Base-by-base conservation (phyloP, 2,329 filamentous ascomycete species). In the Clarireedia homoeocarpa region DNA sequence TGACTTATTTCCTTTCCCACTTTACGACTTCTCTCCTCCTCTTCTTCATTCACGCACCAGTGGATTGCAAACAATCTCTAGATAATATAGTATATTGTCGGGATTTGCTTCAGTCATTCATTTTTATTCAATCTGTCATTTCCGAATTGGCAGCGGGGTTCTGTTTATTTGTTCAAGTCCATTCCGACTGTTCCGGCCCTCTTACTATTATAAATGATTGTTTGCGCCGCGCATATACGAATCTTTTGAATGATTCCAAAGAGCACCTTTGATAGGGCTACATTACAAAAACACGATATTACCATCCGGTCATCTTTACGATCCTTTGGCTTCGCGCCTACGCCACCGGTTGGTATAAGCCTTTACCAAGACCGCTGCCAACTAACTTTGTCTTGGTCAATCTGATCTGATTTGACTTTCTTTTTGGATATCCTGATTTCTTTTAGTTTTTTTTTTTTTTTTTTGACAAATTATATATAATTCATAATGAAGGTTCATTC, bases 221-320 rank as follows among this genome's bases (percentile, higher is more conserved):
- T 17, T 44, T 7, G 9, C 20, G 23, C 45, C 9, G 23, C 15
- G 23, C 6, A 12, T n/a, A 27, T 26, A 30, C 15, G 17, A 27
- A 15, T 12, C 26, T 34, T 58, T 39, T 10, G 53, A 58, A 52
- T 61, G 56, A 7, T 52, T 53, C 44, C 48, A 36, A 15, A 48
- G 59, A 47, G 59, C 52, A 58, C 62, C 65, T 67, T 66, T 64
- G 65, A 67, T 42, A 67, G 64, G 63, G 46, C 57, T 23, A 53
- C 57, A 12, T 26, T 47, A n/a, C 9, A 55, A 55, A 59, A 50
- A 47, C 60, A 34, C 39, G 12, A 53, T 48, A 14, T 55, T 51
- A 57, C 50, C 27, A 38, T 40, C 36, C 5, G 20, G 51, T 42
- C 42, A 36, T 42, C 38, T 5, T 42, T 45, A 47, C 55, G 34